Evolutionary conservation across 371 early-diverging fungal species (phyloP), one percentile per base, ranked within the genome.

Genomic region (Mucor racemosus): DNA sequence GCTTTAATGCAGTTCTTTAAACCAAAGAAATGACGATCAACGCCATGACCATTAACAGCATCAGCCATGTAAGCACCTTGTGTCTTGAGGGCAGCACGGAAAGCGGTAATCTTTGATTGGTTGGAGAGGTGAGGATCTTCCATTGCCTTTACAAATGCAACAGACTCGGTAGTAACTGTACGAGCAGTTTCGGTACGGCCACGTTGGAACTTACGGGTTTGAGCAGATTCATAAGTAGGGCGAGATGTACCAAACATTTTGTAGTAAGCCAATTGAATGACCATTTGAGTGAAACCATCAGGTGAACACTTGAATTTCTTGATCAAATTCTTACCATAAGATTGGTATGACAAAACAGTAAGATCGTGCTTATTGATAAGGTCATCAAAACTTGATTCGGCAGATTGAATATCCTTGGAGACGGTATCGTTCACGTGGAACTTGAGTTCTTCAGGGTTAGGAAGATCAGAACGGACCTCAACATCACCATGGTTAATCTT

Each of bases 171-270:
- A 17, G 88, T 87, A 36, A 95, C 95, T n/a, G 92, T 85, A 39
- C 99, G 91, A 69, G 94, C 90, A 9, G 96, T 95, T 76, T 98
- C 99, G 21, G 99, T 98, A 69, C 99, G 90, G 38, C 98, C 98
- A 67, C 88, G 92, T 59, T 88, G 90, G 86, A 92, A 97, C 77
- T 88, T 93, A 63, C 95, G 88, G 39, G 95, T 95, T 79, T 93
- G 93, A 26, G 93, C 97, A 67, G 92, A 89, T 77, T 97, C 98
- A 74, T 98, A 98, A 7, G 98, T 98, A 10, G 96, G 91, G 26
- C 86, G 80, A 66, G 78, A 78, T 14, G 69, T 71, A 35, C 94
- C 94, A 74, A 94, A 89, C 85, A 94, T 91, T 77, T 93, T 94
- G 84, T 88, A 95, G 84, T 95, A 96, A 17, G 97, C 98, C 54